Evolutionary conservation across 176 grass and related monocot genomes (phyloP), one percentile per base, ranked within the genome.

Genomic region (Carex kokanica): DNA sequence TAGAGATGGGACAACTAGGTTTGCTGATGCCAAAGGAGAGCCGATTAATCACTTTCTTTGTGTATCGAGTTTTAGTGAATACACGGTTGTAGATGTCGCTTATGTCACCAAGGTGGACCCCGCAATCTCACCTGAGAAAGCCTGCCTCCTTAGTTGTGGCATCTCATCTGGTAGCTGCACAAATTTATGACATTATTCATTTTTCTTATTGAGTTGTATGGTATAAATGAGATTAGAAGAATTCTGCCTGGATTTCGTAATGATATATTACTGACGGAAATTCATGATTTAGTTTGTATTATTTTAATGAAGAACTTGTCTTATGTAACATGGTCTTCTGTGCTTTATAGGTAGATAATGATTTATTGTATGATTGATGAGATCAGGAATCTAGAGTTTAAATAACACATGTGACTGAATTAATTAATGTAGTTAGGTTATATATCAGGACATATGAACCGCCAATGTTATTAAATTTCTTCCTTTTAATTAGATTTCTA

Each of bases 51-150:
- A 92, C 83, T 61, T 85, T 64, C 25, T 97, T 24, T 62, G 65
- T 58, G 62, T 91, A 1, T 91, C 94, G 65, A 97, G 92, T 90
- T 97, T 92, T 87, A 83, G 78, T 81, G 73, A 97, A 84, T 92
- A 97, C 90, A 92, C 90, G 29, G 94, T 97, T 71, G 88, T 94
- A 11, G 94, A 97, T 86, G 47, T 85, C 6, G 85, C 69, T 38
- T 82, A 86, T 66, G 67, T 97, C 79, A 82, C 84, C 72, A 92
- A 85, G 92, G 45, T 94, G 54, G 61, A 87, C 64, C 64, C 87
- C 8, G 10, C 74, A 45, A 64, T 94, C 82, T 84, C 92, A n/a
- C 88, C 90, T 45, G 89, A 86, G 6, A 83, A 91, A 52, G 88
- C 88, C 65, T 94, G 90, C 85, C 54, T 94, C 68, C 92, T 94